These are phyloP conservation scores for Ramaria sp. DNA, from an alignment of 768 basidiomycete species.

Conservation along the genomic window DNA sequence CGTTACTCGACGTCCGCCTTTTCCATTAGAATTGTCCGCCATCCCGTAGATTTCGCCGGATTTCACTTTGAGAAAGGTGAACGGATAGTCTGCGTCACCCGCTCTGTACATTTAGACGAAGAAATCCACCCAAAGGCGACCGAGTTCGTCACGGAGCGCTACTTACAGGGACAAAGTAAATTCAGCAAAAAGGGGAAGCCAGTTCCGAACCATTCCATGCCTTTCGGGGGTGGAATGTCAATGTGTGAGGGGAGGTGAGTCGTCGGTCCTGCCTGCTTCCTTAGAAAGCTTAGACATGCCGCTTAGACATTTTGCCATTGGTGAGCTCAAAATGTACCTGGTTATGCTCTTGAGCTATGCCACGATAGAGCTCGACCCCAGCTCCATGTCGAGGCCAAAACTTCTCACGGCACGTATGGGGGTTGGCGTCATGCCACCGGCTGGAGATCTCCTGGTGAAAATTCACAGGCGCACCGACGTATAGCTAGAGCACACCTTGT, in stretches of 20 bases:
- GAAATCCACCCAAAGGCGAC: constrained; percentile 12
- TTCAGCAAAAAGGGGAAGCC: constrained; percentile 11
- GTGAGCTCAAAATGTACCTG: constrained; percentile 15
- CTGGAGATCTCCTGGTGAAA: not conserved
- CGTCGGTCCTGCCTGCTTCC: not conserved
- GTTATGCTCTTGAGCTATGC: constrained; percentile 13
- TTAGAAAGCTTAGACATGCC: not conserved
- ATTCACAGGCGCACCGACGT: not conserved
- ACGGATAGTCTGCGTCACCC: constrained; percentile 13
- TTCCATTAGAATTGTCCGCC: constrained; percentile 14
- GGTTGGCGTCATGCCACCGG: constrained; percentile 11
- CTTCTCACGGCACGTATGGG: constrained; percentile 10
- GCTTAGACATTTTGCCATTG: constrained; percentile 15
- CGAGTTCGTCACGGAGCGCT: constrained; percentile 9
- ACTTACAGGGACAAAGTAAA: constrained; percentile 9
- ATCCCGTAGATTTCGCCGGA: constrained; percentile 13
- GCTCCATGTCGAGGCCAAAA: constrained; percentile 8
- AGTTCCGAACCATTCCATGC: constrained; percentile 15
- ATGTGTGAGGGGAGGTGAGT: constrained; percentile 19
- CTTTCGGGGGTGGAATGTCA: constrained; percentile 19
- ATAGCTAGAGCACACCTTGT: no score
- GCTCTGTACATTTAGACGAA: constrained; percentile 13
- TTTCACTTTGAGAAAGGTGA: constrained; percentile 14
- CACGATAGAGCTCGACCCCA: constrained; percentile 11
- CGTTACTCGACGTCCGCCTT: constrained; percentile 13